Base-by-base conservation (phyloP, 345 rosid species). In the Aegle marmelos region DNA sequence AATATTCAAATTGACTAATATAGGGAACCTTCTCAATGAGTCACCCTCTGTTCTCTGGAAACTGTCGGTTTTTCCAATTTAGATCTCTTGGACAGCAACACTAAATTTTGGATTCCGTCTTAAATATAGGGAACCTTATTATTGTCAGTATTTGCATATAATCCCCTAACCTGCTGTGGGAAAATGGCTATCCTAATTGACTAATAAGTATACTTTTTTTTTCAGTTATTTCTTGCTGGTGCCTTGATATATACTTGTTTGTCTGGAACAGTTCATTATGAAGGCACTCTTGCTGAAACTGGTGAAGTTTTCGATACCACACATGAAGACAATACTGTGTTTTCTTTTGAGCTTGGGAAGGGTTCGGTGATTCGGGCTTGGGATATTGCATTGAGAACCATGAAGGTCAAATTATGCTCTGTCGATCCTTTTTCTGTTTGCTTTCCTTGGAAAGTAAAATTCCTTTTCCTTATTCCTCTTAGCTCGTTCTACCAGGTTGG, bases 251-350 rank as follows among this genome's bases (percentile, higher is more conserved):
- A 45, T 45, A 28, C 28, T 30, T 70, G 54, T 75, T 78, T 68
- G 22, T 72, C 37, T 83, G 78, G 83, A 60, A 57, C 85, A 94
- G 99, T 96, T 85, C 98, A 90, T 76, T 96, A 94, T 61, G 97
- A 94, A 88, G 98, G 96, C 60, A 85, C 79, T 6, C 89, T 94
- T 70, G 96, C 92, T 50, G 96, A 92, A 83, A 93, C 88, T 59
- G 97, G 91, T 19, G 94, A 92, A 76, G 93, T 94, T 27, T 96
- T 96, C 70, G 99, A 96, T 76, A 90, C 95, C 3, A 90, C 99
- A 48, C 95, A 81, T 0, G 95, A 91, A 83, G 99, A 94, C 88
- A 94, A 96, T 79, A 87, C 94, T 3, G 78, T 92, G 10, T 92
- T 96, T 83, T 90, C 98, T 1, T 96, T 96, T 84, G 98, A 94